phyloP scores from a whole-genome alignment of 1,139 yeast genomes.

The Saccharomycopsis hybrid region DNA sequence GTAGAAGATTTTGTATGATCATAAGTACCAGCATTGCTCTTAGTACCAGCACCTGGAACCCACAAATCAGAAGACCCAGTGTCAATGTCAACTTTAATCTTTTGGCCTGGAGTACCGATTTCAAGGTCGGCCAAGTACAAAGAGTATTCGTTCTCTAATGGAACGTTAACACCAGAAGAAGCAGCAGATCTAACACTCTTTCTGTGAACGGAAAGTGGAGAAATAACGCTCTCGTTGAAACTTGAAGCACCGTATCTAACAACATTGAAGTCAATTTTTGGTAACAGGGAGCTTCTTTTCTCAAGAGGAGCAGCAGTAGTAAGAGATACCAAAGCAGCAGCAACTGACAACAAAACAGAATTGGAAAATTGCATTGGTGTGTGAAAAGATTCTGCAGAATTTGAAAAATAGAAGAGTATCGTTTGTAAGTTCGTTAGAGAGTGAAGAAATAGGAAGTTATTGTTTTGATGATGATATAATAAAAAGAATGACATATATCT shows the following conservation, averaged over 20 bases:
- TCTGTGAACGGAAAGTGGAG: neutral
- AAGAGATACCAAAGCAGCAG: conserved; percentile 3
- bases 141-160: conserved; percentile 11
- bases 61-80: conserved; percentile 53
- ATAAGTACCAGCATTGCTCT: conserved; percentile 44
- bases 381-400: too few relatives aligned
- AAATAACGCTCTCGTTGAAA: neutral
- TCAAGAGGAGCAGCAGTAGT: conserved; percentile 10
- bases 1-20: conserved; percentile 37
- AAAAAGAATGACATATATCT: too few relatives aligned
- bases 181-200: conserved; percentile 18
- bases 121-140: conserved; percentile 35
- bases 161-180: conserved; percentile 1
- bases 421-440: too few relatives aligned
- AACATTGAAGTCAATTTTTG: neutral
- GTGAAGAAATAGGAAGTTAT: too few relatives aligned
- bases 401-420: too few relatives aligned
- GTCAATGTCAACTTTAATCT: conserved; percentile 40
- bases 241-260: neutral
- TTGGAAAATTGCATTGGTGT: conserved; percentile 1
- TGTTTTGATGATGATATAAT: too few relatives aligned
- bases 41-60: conserved; percentile 31
- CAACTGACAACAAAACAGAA: conserved; percentile 4
- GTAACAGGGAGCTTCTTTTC: neutral
- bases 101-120: conserved; percentile 41